Percentiles rank a stretch among this genome's conserved stretches.
These are phyloP conservation scores for Chamaecrista fasciculata DNA, from an alignment of 306 rosid species.

Conservation along the genomic window DNA sequence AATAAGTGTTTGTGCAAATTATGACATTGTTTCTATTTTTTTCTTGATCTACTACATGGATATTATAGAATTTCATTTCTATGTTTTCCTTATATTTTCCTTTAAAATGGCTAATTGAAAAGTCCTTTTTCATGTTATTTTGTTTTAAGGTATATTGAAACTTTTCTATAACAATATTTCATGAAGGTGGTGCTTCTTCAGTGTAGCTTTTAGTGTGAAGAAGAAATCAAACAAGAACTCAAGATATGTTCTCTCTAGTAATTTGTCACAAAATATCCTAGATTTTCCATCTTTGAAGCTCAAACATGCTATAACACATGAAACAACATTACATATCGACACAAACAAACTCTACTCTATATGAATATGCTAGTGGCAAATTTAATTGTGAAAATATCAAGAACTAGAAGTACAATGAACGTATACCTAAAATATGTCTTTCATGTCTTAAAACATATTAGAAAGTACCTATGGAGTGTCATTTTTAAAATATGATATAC, in stretches of 20 bases:
- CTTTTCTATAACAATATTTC: not conserved
- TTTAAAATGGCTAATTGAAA: not conserved
- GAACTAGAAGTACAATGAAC: not conserved
- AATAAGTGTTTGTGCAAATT: not conserved
- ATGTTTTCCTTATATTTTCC: not conserved
- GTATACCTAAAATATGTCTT: not conserved
- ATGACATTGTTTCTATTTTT: not conserved
- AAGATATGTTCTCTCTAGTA: not conserved
- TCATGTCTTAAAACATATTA: not conserved
- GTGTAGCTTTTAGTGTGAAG: not conserved
- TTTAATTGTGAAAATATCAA: not conserved
- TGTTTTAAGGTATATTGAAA: not conserved
- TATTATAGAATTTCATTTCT: not conserved
- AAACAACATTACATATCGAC: not conserved
- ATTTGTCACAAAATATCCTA: not conserved
- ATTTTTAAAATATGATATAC: not conserved
- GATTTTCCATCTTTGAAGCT: not conserved
- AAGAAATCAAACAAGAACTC: not conserved
- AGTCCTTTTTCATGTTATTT: not conserved
- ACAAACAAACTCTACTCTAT: not conserved
- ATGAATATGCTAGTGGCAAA: not conserved
- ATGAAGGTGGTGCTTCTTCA: not conserved
- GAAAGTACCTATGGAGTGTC: not conserved
- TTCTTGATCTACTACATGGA: not conserved
- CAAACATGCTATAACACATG: not conserved